Conservation (phyloP, 2,329 filamentous ascomycete species). For the Monosporascus sp. region DNA sequence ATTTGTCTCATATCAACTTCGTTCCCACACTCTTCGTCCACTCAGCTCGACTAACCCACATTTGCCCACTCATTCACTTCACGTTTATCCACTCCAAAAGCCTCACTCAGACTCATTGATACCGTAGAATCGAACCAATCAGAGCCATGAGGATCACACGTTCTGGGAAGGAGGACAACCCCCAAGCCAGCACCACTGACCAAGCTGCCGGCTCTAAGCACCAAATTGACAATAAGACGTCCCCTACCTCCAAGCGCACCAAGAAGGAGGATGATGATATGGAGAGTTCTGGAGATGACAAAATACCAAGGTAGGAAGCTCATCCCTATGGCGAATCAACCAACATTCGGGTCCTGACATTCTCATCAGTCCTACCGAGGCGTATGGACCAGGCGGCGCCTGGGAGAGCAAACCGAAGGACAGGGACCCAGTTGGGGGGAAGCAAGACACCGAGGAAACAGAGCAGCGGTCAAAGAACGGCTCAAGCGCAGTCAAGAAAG, state of each 20-base stretch:
- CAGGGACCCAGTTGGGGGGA: constrained; percentile 38
- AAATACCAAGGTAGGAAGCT: constrained; percentile 28
- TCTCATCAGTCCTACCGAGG: constrained; percentile 15
- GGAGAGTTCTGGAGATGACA: constrained; percentile 50
- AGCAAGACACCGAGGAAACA: constrained; percentile 18
- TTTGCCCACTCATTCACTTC: too few species aligned
- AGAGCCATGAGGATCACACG: background rate
- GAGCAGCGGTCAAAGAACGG: constrained; percentile 17
- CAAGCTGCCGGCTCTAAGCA: constrained; percentile 30
- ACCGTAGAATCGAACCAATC: background rate
- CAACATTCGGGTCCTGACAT: constrained; percentile 6
- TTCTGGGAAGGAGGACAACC: background rate
- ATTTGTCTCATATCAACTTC: too few species aligned
- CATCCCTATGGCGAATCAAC: background rate
- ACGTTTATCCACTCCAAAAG: too few species aligned
- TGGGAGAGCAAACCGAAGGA: constrained; percentile 35
- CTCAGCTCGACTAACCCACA: too few species aligned
- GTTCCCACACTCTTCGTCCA: too few species aligned
- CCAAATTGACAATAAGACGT: constrained; percentile 23
- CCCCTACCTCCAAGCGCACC: constrained; percentile 35
- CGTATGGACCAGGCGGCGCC: constrained; percentile 14
- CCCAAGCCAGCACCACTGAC: background rate
- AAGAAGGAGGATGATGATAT: constrained; percentile 30
- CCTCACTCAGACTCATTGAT: too few species aligned
- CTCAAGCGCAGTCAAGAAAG: constrained; percentile 22